These are phyloP conservation scores for Dalbergia oliveri DNA, from an alignment of 306 rosid species.

Conservation along the genomic window DNA sequence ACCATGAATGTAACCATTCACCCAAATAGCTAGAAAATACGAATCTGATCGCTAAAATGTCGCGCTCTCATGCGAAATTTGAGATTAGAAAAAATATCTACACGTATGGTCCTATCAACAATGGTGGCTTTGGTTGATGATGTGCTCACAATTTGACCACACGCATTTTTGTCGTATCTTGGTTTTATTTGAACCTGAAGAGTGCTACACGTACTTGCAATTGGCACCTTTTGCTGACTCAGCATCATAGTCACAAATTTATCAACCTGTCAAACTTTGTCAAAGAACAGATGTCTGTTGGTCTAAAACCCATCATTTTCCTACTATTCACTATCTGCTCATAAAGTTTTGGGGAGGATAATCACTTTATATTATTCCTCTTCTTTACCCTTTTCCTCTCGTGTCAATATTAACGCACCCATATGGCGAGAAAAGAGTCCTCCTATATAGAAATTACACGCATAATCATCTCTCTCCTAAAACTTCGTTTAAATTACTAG, in stretches of 20 bases:
- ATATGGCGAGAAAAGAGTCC: too few species aligned
- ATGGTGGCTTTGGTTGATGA: constrained; percentile 26
- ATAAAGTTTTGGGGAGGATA: too few species aligned
- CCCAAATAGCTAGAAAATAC: constrained; percentile 25
- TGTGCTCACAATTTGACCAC: constrained; percentile 26
- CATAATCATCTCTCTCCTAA: too few species aligned
- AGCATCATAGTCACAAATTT: constrained; percentile 6
- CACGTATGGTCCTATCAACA: not conserved
- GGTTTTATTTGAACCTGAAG: constrained; percentile 27
- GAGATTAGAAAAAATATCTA: not conserved
- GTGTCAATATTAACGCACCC: too few species aligned
- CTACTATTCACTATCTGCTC: not conserved
- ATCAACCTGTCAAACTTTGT: constrained; percentile 6
- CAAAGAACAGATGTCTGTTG: constrained; percentile 34
- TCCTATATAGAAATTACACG: too few species aligned
- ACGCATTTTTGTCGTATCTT: constrained; percentile 44
- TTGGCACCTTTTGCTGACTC: constrained; percentile 10
- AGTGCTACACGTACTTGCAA: not conserved
- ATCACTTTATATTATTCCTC: too few species aligned
- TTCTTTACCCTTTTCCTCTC: too few species aligned
- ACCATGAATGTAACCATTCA: not conserved
- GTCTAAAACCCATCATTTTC: constrained; percentile 39
- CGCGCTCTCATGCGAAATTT: constrained; percentile 3
- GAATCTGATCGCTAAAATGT: constrained; percentile 40
- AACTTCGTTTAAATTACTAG: too few species aligned